phyloP scores from a whole-genome alignment of 352 stramenopile species.

The Phytophthora tentaculata region DNA sequence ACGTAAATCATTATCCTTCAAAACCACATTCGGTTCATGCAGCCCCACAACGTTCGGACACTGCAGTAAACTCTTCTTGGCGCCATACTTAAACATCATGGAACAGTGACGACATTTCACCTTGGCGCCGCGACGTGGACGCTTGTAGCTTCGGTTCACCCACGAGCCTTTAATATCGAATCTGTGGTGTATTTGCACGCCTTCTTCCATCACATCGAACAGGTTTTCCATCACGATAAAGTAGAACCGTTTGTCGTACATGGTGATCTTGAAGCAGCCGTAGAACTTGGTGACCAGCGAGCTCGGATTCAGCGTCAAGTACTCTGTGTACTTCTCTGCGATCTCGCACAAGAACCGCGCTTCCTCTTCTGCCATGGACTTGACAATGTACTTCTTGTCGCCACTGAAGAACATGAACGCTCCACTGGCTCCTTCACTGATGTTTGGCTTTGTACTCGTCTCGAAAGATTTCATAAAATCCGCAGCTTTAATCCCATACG shows the following conservation, averaged over 20 bases:
- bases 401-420: constrained; percentile 94
- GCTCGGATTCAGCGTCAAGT: constrained; percentile 73
- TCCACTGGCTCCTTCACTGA: constrained; percentile 89
- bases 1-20: constrained; percentile 89
- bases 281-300: constrained; percentile 91
- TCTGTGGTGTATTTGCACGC: constrained; percentile 80
- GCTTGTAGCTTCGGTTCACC: constrained; percentile 89
- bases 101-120: constrained; percentile 88
- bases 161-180: constrained; percentile 94
- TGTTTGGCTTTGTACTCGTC: constrained; percentile 87
- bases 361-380: constrained; percentile 88
- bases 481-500: constrained; percentile 63
- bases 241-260: constrained; percentile 91
- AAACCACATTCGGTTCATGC: constrained; percentile 86
- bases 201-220: constrained; percentile 76
- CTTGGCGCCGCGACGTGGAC: constrained; percentile 72
- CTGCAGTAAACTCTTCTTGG: constrained; percentile 67
- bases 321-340: constrained; percentile 85
- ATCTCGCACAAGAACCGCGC: constrained; percentile 86
- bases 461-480: constrained; percentile 83
- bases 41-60: constrained; percentile 81
- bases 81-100: constrained; percentile 85
- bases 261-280: constrained; percentile 89
- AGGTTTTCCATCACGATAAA: constrained; percentile 95
- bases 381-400: constrained; percentile 92